These are phyloP conservation scores for Rhodofomes roseus DNA, from an alignment of 1,284 basidiomycete genomes.

Conservation along the genomic window DNA sequence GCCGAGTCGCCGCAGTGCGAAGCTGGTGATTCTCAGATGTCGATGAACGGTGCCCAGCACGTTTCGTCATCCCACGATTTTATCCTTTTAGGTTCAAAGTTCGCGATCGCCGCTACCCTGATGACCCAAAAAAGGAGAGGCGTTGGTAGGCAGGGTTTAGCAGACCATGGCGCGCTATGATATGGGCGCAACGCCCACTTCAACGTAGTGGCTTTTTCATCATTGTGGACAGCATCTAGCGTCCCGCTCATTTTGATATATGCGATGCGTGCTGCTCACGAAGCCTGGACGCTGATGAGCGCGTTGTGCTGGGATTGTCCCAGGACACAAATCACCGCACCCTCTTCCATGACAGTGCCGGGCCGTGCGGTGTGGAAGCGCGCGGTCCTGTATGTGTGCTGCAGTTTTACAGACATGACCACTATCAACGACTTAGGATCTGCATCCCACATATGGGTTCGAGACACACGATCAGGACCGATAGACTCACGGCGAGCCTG, in stretches of 20 bases:
- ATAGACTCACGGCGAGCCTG: not conserved
- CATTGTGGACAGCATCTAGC: too few species aligned
- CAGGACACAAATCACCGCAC: not conserved
- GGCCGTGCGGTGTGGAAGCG: not conserved
- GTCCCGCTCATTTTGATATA: too few species aligned
- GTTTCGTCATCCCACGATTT: too few species aligned
- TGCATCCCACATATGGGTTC: not conserved
- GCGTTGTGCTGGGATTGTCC: not conserved
- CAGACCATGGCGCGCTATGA: too few species aligned
- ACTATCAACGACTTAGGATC: not conserved
- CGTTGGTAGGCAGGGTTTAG: too few species aligned
- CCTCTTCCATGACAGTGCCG: not conserved
- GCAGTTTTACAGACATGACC: not conserved
- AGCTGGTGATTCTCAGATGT: not conserved
- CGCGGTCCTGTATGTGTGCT: not conserved
- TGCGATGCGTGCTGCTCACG: too few species aligned
- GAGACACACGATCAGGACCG: not conserved
- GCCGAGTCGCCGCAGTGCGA: not conserved
- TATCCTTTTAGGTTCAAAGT: too few species aligned
- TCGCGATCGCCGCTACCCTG: too few species aligned
- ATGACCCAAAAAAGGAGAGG: too few species aligned
- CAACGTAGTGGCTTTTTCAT: too few species aligned
- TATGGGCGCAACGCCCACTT: too few species aligned
- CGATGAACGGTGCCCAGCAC: too few species aligned
- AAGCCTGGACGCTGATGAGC: not conserved